Evolutionary conservation across 345 rosid species (phyloP), one percentile per base, ranked within the genome.

Genomic region (Melastoma malabathricum): DNA sequence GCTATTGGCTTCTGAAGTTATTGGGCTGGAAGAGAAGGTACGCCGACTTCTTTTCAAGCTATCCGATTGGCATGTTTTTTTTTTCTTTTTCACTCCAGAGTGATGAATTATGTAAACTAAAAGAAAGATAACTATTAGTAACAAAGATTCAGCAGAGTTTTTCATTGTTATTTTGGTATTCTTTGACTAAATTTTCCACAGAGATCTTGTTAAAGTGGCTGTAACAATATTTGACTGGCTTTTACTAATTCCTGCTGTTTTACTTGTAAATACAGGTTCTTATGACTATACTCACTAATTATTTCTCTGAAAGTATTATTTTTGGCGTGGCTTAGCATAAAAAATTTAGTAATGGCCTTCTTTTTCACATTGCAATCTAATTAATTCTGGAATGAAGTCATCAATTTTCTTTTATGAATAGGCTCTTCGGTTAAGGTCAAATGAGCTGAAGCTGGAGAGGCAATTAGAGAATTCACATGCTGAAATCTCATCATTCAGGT

Each of bases 21-120:
- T 93, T 44, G 80, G 89, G 57, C 81, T 93, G 75, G 99, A 93
- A 77, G 99, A 93, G 74, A 93, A 93, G 97, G 99, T 92, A 75
- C 16, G 45, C 20, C 15, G 54, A 45, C 49, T 48, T 27, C 53
- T 16, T 9, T 17, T 49, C 31, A 17, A 48, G 62, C 45, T 14
- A 43, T 39, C 12, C 9, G 12, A 34, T 34, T 34, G 41, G 41
- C 12, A 34, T 34, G 12, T 34, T 5, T 7, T 34, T 10, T 12
- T 12, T 12, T 12, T 12, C 2, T 8, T 8, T 12, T 12, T 12
- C 12, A 6, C 12, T 8, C 38, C 38, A 31, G 41, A 34, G 41
- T 34, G 41, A 34, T 34, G 41, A 9, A 34, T 34, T 6, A 34
- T 6, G 41, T 34, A 34, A 31, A 34, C 41, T 34, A 12, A 34